Evolutionary conservation across 2,329 filamentous ascomycete species (phyloP).

Genomic region (Trichoderma sp.): DNA sequence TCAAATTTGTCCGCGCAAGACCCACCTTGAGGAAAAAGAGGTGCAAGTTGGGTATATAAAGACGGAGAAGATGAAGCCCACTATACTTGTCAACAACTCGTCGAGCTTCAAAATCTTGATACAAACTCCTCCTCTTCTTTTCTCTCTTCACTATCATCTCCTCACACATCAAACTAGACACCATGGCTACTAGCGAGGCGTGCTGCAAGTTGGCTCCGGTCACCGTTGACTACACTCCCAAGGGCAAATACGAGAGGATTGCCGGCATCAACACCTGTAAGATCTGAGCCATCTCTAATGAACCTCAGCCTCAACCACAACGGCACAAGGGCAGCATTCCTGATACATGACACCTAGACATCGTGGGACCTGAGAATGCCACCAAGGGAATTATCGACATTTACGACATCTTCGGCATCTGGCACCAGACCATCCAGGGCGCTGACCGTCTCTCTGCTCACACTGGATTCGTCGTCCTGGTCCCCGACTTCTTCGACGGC

Average conservation of each 20-base stretch:
- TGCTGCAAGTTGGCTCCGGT: slow-evolving; percentile 41
- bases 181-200: slow-evolving; percentile 25
- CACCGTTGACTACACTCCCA: slow-evolving; percentile 41
- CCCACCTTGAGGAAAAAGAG: neutral
- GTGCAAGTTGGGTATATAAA: slow-evolving; percentile 7
- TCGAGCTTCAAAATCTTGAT: neutral
- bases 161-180: neutral
- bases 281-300: slow-evolving; percentile 18
- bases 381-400: slow-evolving; percentile 45
- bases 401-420: slow-evolving; percentile 51
- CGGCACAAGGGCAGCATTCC: neutral
- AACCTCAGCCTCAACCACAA: neutral
- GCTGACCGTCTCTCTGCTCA: slow-evolving; percentile 46
- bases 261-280: slow-evolving; percentile 46
- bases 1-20: neutral
- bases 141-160: neutral
- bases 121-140: neutral
- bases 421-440: slow-evolving; percentile 49
- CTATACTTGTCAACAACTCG: neutral
- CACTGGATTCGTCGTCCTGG: slow-evolving; percentile 41
- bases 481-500: slow-evolving; percentile 46
- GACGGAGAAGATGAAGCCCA: neutral
- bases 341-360: slow-evolving; percentile 32
- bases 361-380: slow-evolving; percentile 37
- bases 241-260: slow-evolving; percentile 44